Evolutionary conservation across 805 yeast genomes (phyloP), one percentile per base, ranked within the genome.

Genomic region (Yamadazyma sp.): DNA sequence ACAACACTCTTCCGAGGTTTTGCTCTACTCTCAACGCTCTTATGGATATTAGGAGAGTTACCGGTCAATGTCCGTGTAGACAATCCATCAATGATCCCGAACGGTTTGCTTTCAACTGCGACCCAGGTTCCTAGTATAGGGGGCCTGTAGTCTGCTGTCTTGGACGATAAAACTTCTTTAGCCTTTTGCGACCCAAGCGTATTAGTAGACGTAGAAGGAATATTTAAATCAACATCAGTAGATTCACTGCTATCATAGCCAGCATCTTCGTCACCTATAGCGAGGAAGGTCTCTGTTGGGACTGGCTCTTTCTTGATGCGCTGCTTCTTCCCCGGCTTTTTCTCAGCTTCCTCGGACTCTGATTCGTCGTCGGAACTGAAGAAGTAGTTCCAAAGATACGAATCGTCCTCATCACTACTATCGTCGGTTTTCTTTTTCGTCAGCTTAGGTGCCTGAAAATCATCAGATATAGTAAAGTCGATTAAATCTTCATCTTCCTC

Each of bases 101-200:
- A 88, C 1, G 96, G 96, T 51, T 87, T 82, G 35, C 77, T 77
- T 30, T 70, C 76, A 35, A 82, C 77, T 5, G 95, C 82, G 23
- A 84, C 80, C 95, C 97, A 91, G 2, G 95, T 83, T 0, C 97
- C 98, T 41, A 91, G 68, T 18, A 86, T 77, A 2, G 99, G 99
- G 4, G 98, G 97, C 37, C 95, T 68, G 45, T 88, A 79, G 37
- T 90, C 88, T 16, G 86, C 84, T 5, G 84, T 80, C 35, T 89
- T 83, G 1, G 95, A 82, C 4, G 95, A 82, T n/a, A 91, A 75
- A 5, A 91, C 87, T 59, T 91, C 98, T 46, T 91, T 89, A n/a
- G 82, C 83, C n/a, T 87, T 82, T 49, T 87, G 84, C 8, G 84
- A 75, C 2, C 95, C 95, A 7, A 59, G 40, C 26, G 77, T 73